These are phyloP conservation scores for Collybiopsis luxurians DNA, from an alignment of 768 basidiomycete species.

Conservation along the genomic window DNA sequence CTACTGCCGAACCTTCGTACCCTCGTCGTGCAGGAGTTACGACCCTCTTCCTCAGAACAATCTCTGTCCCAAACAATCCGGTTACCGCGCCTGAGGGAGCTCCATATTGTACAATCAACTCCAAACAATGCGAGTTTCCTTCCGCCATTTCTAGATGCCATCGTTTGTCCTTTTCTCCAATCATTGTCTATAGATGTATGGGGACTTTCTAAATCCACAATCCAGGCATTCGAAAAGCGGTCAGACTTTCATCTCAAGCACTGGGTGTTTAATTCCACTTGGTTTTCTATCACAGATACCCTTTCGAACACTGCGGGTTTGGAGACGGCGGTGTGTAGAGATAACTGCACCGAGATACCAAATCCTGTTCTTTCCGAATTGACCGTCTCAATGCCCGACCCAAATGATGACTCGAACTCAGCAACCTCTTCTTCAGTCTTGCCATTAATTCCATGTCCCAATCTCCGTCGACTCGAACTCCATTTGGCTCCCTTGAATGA, in stretches of 20 bases:
- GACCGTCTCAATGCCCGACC: background rate
- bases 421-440: background rate
- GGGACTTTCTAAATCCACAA: background rate
- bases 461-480: background rate
- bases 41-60: too few species aligned
- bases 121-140: too few species aligned
- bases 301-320: background rate
- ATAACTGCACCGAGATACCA: background rate
- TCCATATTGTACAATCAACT: too few species aligned
- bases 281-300: background rate
- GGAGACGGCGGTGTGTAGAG: background rate
- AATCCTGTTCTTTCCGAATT: background rate
- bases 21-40: too few species aligned
- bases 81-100: too few species aligned
- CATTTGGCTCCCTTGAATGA: background rate
- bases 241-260: background rate
- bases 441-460: background rate
- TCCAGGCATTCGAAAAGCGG: background rate
- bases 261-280: background rate
- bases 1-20: too few species aligned
- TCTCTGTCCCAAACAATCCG: too few species aligned
- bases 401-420: background rate
- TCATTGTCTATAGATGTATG: background rate
- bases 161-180: background rate
- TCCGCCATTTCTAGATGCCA: background rate